Evolutionary conservation across 2,329 filamentous ascomycete genomes (phyloP).

Genomic region (Penicillium aurantiogriseum): DNA sequence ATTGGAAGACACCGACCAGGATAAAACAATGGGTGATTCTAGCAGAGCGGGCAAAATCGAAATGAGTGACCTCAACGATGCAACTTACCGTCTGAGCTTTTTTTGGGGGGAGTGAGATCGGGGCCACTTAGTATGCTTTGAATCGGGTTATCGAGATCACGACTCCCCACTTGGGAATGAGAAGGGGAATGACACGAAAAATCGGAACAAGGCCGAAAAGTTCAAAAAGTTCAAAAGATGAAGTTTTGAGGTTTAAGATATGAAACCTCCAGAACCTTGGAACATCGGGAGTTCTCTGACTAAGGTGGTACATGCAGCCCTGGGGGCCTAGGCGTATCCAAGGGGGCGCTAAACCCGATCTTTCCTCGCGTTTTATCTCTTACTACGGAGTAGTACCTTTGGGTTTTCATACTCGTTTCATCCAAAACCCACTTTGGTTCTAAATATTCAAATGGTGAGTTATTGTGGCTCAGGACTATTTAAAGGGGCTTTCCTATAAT

Average conservation of each 20-base stretch:
- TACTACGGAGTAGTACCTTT: neutral
- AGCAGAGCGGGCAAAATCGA: constrained; percentile 11
- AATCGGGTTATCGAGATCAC: constrained; percentile 18
- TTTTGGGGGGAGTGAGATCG: constrained; percentile 17
- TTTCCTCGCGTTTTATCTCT: constrained; percentile 5
- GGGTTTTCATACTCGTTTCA: neutral
- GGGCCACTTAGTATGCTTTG: constrained; percentile 18
- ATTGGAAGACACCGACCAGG: constrained; percentile 1
- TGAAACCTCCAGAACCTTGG: neutral
- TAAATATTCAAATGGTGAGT: neutral
- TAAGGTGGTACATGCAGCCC: constrained; percentile 3
- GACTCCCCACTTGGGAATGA: constrained; percentile 2
- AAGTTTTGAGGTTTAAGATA: neutral
- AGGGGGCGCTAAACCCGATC: constrained; percentile 4
- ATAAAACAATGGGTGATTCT: constrained; percentile 4
- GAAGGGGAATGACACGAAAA: neutral
- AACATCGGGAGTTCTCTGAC: constrained; percentile 6
- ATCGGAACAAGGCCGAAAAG: neutral
- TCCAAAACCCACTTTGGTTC: neutral
- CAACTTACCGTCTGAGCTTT: constrained; percentile 20
- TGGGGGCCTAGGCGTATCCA: constrained; percentile 5
- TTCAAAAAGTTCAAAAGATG: neutral
- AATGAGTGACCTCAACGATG: constrained; percentile 13
- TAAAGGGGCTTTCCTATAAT: neutral
- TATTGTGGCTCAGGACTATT: neutral